A percentile compares a stretch with the other conserved stretches of the same genome.
Conservation (phyloP, 2,329 filamentous ascomycete species). For the Fusarium sp. region DNA sequence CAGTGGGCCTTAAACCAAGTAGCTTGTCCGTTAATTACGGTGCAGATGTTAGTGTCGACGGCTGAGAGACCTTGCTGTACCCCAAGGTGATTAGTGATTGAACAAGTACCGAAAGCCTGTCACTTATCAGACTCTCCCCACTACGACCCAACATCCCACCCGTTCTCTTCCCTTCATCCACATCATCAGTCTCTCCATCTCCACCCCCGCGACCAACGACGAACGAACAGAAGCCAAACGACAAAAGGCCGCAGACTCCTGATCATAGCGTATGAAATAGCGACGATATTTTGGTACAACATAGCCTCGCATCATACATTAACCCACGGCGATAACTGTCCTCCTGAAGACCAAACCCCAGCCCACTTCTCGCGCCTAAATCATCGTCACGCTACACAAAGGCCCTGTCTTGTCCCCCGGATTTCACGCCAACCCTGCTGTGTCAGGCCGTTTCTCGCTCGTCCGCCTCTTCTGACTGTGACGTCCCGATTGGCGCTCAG, state of each 20-base stretch:
- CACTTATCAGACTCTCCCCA: constrained; percentile 26
- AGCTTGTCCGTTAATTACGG: constrained; percentile 4
- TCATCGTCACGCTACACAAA: constrained; percentile 37
- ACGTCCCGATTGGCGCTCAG: constrained; percentile 39
- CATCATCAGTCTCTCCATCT: constrained; percentile 36
- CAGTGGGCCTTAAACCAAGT: constrained; percentile 11
- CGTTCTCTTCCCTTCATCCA: constrained; percentile 36
- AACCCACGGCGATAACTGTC: not conserved
- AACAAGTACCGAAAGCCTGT: constrained; percentile 2
- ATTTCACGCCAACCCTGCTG: constrained; percentile 36
- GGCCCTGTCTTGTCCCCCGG: constrained; percentile 13
- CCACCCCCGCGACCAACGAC: constrained; percentile 40
- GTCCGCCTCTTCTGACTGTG: constrained; percentile 13
- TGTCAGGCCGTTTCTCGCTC: constrained; percentile 32
- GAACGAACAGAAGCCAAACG: constrained; percentile 18
- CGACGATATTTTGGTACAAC: constrained; percentile 3
- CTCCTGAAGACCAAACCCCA: not conserved
- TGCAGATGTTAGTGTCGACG: constrained; percentile 12
- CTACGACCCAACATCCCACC: constrained; percentile 28
- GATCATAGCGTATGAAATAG: not conserved
- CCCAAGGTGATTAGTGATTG: accelerated
- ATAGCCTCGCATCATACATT: not conserved
- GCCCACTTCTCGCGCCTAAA: constrained; percentile 11
- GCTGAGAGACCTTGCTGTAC: not conserved
- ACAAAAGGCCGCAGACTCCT: constrained; percentile 8